Conservation (phyloP, 306 rosid genomes). For the Pyrus betulifolia region DNA sequence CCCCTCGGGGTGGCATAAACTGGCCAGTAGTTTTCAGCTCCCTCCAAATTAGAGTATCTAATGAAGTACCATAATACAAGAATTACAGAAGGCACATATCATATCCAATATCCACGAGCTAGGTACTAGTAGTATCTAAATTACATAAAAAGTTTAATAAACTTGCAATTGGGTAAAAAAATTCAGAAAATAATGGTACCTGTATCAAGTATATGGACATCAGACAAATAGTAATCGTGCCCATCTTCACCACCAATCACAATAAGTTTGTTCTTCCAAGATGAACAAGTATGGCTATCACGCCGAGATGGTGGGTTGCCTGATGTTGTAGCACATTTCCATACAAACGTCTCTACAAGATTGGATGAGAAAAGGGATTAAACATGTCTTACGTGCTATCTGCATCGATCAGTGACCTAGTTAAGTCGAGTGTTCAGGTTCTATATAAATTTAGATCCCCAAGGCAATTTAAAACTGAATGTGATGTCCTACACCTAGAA, state of each 20-base stretch:
- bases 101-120: neutral
- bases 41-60: slow-evolving; percentile 90
- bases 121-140: neutral
- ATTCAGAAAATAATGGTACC: slow-evolving; percentile 35
- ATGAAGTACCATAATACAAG: slow-evolving; percentile 21
- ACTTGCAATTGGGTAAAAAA: neutral
- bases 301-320: slow-evolving; percentile 94
- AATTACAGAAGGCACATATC: slow-evolving; percentile 12
- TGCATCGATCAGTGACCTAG: neutral
- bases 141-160: neutral
- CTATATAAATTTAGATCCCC: neutral
- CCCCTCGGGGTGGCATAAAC: slow-evolving; percentile 82
- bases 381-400: neutral
- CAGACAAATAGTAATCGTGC: slow-evolving; percentile 80
- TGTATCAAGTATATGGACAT: slow-evolving; percentile 91
- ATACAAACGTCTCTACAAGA: slow-evolving; percentile 76
- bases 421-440: neutral
- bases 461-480: neutral
- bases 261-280: slow-evolving; percentile 79
- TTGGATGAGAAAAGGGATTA: slow-evolving; percentile 12
- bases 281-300: slow-evolving; percentile 90
- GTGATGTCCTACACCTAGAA: neutral
- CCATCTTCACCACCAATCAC: slow-evolving; percentile 94
- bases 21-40: slow-evolving; percentile 82
- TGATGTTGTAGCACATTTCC: slow-evolving; percentile 73